phyloP scores from a whole-genome alignment of 2,329 filamentous ascomycete species.

The Calonectria fujianensis region DNA sequence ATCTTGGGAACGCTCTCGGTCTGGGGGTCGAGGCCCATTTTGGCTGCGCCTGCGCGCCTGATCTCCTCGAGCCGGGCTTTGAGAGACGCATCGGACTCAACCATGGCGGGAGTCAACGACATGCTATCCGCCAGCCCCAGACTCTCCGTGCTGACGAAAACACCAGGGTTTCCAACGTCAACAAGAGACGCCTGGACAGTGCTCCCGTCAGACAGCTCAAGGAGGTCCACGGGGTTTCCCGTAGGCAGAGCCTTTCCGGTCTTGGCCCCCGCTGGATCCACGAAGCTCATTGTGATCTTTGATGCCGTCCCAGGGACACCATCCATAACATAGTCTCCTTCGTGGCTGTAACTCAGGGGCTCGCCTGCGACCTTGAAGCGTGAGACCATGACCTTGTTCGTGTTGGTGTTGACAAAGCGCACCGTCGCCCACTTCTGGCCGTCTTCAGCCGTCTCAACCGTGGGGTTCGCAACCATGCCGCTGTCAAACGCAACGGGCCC shows the following conservation, averaged over 20 bases:
- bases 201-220: constrained; percentile 62
- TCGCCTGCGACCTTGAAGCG: constrained; percentile 71
- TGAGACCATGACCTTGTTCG: constrained; percentile 76
- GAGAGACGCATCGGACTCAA: constrained; percentile 68
- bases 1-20: constrained; percentile 77
- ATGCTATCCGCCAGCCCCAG: constrained; percentile 68
- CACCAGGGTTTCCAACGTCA: constrained; percentile 78
- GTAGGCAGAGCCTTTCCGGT: constrained; percentile 73
- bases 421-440: constrained; percentile 67
- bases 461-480: constrained; percentile 51
- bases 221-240: constrained; percentile 70
- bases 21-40: constrained; percentile 75
- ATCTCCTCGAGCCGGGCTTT: constrained; percentile 72
- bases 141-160: constrained; percentile 75
- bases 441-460: constrained; percentile 46
- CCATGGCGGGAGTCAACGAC: constrained; percentile 71
- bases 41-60: constrained; percentile 72
- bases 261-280: constrained; percentile 77
- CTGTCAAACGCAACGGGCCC: constrained; percentile 70
- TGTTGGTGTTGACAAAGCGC: constrained; percentile 83
- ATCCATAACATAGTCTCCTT: constrained; percentile 77
- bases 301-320: constrained; percentile 77
- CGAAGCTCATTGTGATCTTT: constrained; percentile 76
- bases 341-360: constrained; percentile 51
- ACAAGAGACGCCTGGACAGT: constrained; percentile 73